Base-by-base conservation (phyloP, 345 rosid species). In the Jatropha curcas region DNA sequence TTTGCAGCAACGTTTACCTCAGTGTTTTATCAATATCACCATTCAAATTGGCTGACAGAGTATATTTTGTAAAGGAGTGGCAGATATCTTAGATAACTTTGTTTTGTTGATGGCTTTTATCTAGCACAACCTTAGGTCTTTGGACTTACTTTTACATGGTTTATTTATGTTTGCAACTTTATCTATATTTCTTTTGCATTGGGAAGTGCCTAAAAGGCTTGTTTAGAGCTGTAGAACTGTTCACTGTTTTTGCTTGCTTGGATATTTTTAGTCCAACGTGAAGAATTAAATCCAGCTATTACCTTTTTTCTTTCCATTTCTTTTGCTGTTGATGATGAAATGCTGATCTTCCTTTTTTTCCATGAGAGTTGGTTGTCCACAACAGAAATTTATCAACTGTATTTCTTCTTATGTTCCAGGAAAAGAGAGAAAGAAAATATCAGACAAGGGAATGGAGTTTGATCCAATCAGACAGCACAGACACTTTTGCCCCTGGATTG, bases 401-500 rank as follows among this genome's bases (percentile, higher is more conserved):
- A 6, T 65, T 68, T 20, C 52, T 41, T n/a, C 68, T 68, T 33
- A 22, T 70, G 53, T 76, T 85, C 53, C 84, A 89, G 89, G 81
- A 48, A 83, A 67, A 71, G 76, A 81, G 46, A 65, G 43, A 66
- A 50, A 62, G 76, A 69, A 37, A 57, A 57, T 43, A 72, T 22
- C 60, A 13, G 88, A 85, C 65, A 82, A 82, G 66, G 79, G 79
- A 65, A 82, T 84, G 91, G 90, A 84, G 76, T 96, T 96, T 79
- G 97, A 96, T 83, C 96, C 95, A 33, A 82, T 91, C 71, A 87
- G 89, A 77, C 99, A 93, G 84, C 98, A 91, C 77, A 83, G 97
- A 59, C 92, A 89, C 80, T 96, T 90, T 81, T 93, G 99, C 82
- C 97, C 97, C 25, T 91, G 99, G 99, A 91, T 93, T 84, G 74